These are phyloP conservation scores for Botrytis byssoidea DNA, from an alignment of 2,329 filamentous ascomycete species.

Conservation along the genomic window DNA sequence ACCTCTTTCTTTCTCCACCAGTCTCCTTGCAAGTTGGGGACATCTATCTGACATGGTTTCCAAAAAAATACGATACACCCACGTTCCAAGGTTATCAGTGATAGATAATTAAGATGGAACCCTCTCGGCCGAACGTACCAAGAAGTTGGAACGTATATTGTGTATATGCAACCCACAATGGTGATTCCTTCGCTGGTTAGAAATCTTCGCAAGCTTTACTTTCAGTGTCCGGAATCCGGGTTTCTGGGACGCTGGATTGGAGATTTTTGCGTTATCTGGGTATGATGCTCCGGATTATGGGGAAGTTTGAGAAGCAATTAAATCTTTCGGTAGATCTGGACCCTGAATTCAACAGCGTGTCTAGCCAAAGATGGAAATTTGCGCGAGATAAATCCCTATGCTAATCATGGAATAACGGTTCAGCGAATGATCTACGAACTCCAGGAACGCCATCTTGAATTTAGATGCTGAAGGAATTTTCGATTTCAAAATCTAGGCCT, in stretches of 20 bases:
- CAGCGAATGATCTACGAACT: not conserved
- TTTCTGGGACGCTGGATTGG: not conserved
- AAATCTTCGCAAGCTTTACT: not conserved
- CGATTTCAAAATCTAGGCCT: not conserved
- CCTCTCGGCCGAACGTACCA: not conserved
- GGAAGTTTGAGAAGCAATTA: not conserved
- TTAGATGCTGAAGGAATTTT: not conserved
- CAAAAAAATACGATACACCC: not conserved
- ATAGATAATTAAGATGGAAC: not conserved
- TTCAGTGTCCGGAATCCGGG: not conserved
- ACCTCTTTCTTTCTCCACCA: constrained; percentile 6
- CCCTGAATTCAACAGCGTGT: not conserved
- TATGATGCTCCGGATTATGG: not conserved
- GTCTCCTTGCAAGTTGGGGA: not conserved
- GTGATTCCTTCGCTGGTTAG: not conserved
- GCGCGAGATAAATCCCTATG: not conserved
- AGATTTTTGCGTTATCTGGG: not conserved
- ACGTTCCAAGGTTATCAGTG: not conserved
- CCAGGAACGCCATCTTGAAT: not conserved
- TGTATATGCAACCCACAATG: not conserved
- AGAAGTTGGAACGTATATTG: not conserved
- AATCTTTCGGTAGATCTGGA: not conserved
- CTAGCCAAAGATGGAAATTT: not conserved
- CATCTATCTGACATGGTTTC: not conserved
- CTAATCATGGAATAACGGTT: not conserved